Conservation (phyloP, 2,329 filamentous ascomycete species). For the Alternaria brassicae region DNA sequence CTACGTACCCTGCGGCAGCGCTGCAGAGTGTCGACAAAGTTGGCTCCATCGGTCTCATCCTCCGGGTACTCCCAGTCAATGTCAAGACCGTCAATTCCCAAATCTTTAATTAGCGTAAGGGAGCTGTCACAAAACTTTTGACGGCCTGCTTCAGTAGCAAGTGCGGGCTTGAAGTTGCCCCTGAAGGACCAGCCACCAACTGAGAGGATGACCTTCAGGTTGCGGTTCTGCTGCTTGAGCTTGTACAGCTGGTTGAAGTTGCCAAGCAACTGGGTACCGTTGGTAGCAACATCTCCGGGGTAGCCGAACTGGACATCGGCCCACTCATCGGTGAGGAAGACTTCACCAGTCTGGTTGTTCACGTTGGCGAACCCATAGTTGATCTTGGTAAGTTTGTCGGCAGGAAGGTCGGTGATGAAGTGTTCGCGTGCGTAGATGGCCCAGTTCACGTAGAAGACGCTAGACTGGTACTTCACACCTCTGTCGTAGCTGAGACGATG, state of each 20-base stretch:
- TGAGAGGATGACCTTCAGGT: slow-evolving; percentile 79
- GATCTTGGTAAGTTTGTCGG: slow-evolving; percentile 82
- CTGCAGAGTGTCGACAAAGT: slow-evolving; percentile 50
- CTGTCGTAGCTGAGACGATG: not conserved
- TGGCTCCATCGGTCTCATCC: slow-evolving; percentile 42
- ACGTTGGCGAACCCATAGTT: slow-evolving; percentile 93
- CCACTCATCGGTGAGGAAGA: slow-evolving; percentile 35
- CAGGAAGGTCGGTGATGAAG: slow-evolving; percentile 80
- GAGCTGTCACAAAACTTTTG: slow-evolving; percentile 71
- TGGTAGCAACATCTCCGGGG: slow-evolving; percentile 67
- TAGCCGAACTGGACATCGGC: slow-evolving; percentile 67
- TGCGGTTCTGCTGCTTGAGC: slow-evolving; percentile 77
- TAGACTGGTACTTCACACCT: slow-evolving; percentile 62
- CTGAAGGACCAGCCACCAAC: slow-evolving; percentile 83
- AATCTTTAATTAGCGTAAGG: slow-evolving; percentile 76
- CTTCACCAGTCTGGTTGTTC: slow-evolving; percentile 77
- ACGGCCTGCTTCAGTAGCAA: slow-evolving; percentile 67
- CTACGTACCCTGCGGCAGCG: slow-evolving; percentile 45
- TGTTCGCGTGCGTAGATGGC: slow-evolving; percentile 84
- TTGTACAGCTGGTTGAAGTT: slow-evolving; percentile 79
- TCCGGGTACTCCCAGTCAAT: slow-evolving; percentile 58
- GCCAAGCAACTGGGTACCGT: slow-evolving; percentile 76
- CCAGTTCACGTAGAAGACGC: slow-evolving; percentile 77
- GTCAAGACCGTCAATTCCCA: slow-evolving; percentile 69
- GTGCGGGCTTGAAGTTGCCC: slow-evolving; percentile 75